phyloP scores from a whole-genome alignment of 176 grass and related monocot genomes.

The Secale cereale region DNA sequence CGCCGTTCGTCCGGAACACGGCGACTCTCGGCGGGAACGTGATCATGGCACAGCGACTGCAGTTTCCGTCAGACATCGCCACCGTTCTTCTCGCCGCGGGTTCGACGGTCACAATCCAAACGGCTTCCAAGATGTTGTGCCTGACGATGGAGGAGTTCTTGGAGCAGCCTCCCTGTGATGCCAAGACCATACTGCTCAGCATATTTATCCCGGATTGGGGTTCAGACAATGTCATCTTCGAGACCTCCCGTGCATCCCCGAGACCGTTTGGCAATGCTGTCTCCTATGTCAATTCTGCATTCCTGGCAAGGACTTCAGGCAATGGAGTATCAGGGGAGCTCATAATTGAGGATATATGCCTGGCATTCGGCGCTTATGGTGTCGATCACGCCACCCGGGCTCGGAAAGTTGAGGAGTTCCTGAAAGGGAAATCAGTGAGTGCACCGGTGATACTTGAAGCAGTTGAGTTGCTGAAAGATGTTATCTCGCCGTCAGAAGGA shows the following conservation, averaged over 20 bases:
- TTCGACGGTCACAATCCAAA: slow-evolving; percentile 45
- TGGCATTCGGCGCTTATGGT: slow-evolving; percentile 76
- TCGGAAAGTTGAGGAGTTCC: slow-evolving; percentile 64
- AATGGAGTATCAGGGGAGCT: too few species aligned
- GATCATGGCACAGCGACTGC: slow-evolving; percentile 68
- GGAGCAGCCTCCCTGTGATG: slow-evolving; percentile 58
- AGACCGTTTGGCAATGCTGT: slow-evolving; percentile 88
- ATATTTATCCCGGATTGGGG: slow-evolving; percentile 59
- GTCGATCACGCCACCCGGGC: slow-evolving; percentile 57
- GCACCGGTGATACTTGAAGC: slow-evolving; percentile 55
- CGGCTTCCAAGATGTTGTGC: slow-evolving; percentile 36
- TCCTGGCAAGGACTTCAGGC: slow-evolving; percentile 58
- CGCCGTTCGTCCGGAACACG: slow-evolving; percentile 72
- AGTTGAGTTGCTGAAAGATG: slow-evolving; percentile 45
- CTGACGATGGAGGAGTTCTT: slow-evolving; percentile 76
- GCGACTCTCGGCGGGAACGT: slow-evolving; percentile 82
- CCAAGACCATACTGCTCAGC: slow-evolving; percentile 54
- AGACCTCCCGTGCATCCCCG: slow-evolving; percentile 70
- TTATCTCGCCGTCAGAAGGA: slow-evolving; percentile 50
- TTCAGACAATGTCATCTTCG: slow-evolving; percentile 52
- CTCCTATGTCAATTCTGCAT: slow-evolving; percentile 76
- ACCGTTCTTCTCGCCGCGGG: slow-evolving; percentile 68
- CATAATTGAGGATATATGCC: slow-evolving; percentile 50
- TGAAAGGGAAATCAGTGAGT: slow-evolving; percentile 59
- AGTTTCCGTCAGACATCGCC: slow-evolving; percentile 64